These are phyloP conservation scores for Adansonia digitata DNA, from an alignment of 345 rosid species.

Conservation along the genomic window DNA sequence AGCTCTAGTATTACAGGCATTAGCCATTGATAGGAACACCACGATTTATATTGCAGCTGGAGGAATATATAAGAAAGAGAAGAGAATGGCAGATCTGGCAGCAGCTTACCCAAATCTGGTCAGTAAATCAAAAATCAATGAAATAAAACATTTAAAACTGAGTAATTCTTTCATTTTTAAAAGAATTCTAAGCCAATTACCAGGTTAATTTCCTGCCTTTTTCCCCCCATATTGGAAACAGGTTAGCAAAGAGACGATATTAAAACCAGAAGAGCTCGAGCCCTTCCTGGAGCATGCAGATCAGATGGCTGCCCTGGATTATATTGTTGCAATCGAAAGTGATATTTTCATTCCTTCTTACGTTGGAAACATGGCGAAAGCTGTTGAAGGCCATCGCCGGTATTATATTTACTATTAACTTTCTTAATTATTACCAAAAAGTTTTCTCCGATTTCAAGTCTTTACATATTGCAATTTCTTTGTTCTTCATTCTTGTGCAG, in stretches of 20 bases:
- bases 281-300: slow-evolving; percentile 35
- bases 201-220: not conserved
- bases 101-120: slow-evolving; percentile 73
- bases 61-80: slow-evolving; percentile 72
- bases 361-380: slow-evolving; percentile 28
- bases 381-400: slow-evolving; percentile 51
- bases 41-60: slow-evolving; percentile 92
- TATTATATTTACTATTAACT: not conserved
- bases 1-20: slow-evolving; percentile 54
- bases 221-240: not conserved
- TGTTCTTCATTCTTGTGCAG: slow-evolving; percentile 12
- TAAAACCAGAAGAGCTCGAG: slow-evolving; percentile 25
- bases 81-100: slow-evolving; percentile 57
- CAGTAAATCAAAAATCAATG: slow-evolving; percentile 6
- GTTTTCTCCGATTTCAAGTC: not conserved
- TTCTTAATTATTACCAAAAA: not conserved
- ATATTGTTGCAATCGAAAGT: slow-evolving; percentile 37
- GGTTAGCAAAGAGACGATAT: slow-evolving; percentile 37
- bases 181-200: not conserved
- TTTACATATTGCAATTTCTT: not conserved
- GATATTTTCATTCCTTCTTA: slow-evolving; percentile 38
- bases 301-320: slow-evolving; percentile 50
- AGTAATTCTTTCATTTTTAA: too few species aligned
- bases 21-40: slow-evolving; percentile 61
- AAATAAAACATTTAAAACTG: too few species aligned